Evolutionary conservation across 2,329 filamentous ascomycete genomes (phyloP).

Genomic region (Podosphaera xanthii): DNA sequence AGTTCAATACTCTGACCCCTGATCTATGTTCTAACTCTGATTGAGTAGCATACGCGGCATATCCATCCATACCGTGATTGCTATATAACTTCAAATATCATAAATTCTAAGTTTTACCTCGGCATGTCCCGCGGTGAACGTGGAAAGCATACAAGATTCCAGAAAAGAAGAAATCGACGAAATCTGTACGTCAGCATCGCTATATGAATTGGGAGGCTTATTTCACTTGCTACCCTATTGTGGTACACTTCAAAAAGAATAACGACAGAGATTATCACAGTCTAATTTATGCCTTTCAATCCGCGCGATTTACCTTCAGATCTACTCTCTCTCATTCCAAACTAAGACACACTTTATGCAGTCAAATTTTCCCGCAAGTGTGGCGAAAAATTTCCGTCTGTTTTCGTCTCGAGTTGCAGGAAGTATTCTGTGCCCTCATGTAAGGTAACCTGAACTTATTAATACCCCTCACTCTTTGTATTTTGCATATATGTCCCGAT

Average conservation of each 20-base stretch:
- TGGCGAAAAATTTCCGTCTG: background rate
- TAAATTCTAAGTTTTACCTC: background rate
- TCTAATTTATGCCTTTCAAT: background rate
- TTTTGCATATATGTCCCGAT: background rate
- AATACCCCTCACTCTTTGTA: background rate
- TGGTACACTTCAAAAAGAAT: too few relatives aligned
- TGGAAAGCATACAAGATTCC: background rate
- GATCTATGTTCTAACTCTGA: background rate
- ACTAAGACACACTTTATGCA: too few relatives aligned
- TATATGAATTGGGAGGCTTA: background rate
- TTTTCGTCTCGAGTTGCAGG: background rate
- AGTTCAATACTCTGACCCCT: background rate
- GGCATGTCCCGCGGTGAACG: background rate
- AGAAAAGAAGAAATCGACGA: background rate
- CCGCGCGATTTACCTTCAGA: background rate
- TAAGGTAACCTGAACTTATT: background rate
- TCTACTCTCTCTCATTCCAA: background rate
- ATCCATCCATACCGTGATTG: background rate
- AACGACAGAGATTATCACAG: too few relatives aligned
- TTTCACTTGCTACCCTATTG: too few relatives aligned
- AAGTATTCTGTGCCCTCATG: background rate
- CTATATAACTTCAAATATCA: background rate
- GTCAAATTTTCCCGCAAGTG: background rate
- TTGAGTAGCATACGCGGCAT: background rate
- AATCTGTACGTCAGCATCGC: background rate